phyloP scores from a whole-genome alignment of 139 green algal species.

The Chlamydomonas schloesseri region DNA sequence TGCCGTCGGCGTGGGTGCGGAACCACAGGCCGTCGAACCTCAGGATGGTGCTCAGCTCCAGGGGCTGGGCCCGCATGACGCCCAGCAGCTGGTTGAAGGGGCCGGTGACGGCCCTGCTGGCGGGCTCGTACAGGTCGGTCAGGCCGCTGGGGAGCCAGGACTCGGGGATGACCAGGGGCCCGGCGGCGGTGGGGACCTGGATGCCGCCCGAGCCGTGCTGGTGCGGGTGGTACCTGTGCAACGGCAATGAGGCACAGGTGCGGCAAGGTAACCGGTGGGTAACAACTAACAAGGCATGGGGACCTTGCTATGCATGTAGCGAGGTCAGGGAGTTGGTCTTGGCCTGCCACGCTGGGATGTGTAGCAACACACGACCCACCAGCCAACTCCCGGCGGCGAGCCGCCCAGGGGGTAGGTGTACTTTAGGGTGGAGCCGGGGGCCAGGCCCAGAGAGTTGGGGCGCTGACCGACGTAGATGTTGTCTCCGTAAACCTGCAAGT shows the following conservation, averaged over 20 bases:
- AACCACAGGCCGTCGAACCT: slow-evolving; percentile 23
- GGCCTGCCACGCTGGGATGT: too few relatives aligned
- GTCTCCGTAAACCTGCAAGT: neutral
- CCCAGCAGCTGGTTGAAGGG: neutral
- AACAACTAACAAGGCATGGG: too few relatives aligned
- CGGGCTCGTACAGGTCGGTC: neutral
- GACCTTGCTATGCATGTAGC: too few relatives aligned
- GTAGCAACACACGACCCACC: neutral
- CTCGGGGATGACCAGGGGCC: neutral
- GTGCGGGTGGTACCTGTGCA: slow-evolving; percentile 36
- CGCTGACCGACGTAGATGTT: neutral
- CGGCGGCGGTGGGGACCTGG: slow-evolving; percentile 1
- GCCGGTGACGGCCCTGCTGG: neutral
- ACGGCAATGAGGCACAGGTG: too few relatives aligned
- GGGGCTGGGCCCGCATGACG: neutral
- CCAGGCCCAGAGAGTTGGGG: too few relatives aligned
- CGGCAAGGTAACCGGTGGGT: too few relatives aligned
- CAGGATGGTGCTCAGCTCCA: slow-evolving; percentile 13
- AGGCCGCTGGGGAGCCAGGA: slow-evolving; percentile 12
- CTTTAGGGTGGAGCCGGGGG: neutral
- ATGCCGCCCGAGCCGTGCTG: slow-evolving; percentile 25
- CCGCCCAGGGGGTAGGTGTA: slow-evolving; percentile 26
- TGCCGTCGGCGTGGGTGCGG: neutral
- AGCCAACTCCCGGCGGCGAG: neutral
- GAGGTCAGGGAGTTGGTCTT: too few relatives aligned